These are phyloP conservation scores for Vaccinium corymbosum DNA, from an alignment of 148 eudicot species.

Conservation along the genomic window DNA sequence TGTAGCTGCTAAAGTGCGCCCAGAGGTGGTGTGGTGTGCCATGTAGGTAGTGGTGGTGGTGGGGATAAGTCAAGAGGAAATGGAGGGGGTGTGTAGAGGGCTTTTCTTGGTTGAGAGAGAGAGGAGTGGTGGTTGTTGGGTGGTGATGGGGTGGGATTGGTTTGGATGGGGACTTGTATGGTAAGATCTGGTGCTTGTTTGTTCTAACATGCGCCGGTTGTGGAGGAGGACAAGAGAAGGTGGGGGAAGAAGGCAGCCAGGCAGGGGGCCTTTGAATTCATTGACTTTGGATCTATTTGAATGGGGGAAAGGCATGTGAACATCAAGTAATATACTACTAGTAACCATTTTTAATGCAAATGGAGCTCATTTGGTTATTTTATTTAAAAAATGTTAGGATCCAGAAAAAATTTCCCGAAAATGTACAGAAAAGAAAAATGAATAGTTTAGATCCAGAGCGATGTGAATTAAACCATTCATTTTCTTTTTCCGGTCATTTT, in stretches of 20 bases:
- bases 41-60: constrained; percentile 19
- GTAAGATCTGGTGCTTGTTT: constrained; percentile 3
- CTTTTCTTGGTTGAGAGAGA: neutral
- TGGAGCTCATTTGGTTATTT: no score
- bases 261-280: neutral
- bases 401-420: no score
- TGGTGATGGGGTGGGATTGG: constrained; percentile 14
- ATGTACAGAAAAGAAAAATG: no score
- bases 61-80: constrained; percentile 12
- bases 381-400: no score
- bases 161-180: constrained; percentile 19
- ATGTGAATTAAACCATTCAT: no score
- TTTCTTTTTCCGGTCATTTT: no score
- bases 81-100: neutral
- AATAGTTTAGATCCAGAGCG: no score
- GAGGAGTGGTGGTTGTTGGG: constrained; percentile 2
- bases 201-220: constrained; percentile 31
- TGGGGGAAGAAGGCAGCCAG: neutral
- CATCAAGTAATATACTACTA: neutral
- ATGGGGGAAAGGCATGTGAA: neutral
- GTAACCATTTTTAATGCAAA: no score
- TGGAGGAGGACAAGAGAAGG: constrained; percentile 28
- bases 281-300: constrained; percentile 30
- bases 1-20: constrained; percentile 43
- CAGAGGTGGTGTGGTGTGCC: constrained; percentile 34